Percentiles rank a stretch among this genome's conserved stretches.
Evolutionary conservation across 2,329 filamentous ascomycete species (phyloP).

Genomic region (Aspergillus hortae): DNA sequence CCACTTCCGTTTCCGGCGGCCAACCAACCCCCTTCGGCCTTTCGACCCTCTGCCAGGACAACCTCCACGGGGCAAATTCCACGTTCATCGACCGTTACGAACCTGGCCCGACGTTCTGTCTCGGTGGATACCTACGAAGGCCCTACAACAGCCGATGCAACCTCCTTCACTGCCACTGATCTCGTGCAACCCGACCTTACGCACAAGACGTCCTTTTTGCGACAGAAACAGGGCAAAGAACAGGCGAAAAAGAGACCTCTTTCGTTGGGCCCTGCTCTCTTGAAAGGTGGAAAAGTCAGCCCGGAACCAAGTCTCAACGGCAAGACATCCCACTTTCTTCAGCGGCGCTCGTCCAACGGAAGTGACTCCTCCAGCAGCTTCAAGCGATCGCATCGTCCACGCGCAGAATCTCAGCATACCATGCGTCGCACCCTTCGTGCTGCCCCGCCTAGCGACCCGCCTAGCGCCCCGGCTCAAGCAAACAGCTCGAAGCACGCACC

Average conservation of each 20-base stretch:
- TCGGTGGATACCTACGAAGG: slow-evolving; percentile 17
- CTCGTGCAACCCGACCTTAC: slow-evolving; percentile 3
- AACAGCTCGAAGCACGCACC: slow-evolving; percentile 57
- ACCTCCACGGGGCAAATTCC: not conserved
- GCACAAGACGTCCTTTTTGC: slow-evolving; percentile 3
- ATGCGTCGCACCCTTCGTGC: slow-evolving; percentile 74
- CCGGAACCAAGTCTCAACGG: slow-evolving; percentile 7
- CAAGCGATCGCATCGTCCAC: slow-evolving; percentile 57
- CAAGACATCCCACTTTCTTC: slow-evolving; percentile 26
- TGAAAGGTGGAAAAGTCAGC: slow-evolving; percentile 12
- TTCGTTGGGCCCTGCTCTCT: slow-evolving; percentile 21
- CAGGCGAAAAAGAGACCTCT: slow-evolving; percentile 15
- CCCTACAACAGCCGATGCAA: slow-evolving; percentile 9
- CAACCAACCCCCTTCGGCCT: slow-evolving; percentile 14
- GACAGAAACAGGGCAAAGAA: slow-evolving; percentile 3
- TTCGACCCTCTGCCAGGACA: not conserved
- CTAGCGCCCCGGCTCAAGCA: slow-evolving; percentile 9
- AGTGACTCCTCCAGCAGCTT: slow-evolving; percentile 76
- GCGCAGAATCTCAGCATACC: slow-evolving; percentile 49
- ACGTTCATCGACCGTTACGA: slow-evolving; percentile 9
- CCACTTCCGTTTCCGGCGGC: slow-evolving; percentile 15
- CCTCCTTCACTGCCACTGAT: slow-evolving; percentile 3
- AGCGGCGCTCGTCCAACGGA: slow-evolving; percentile 59
- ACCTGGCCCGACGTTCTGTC: slow-evolving; percentile 15
- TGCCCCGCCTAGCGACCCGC: not conserved